Conservation (phyloP, 306 rosid species). For the Fragaria iinumae region DNA sequence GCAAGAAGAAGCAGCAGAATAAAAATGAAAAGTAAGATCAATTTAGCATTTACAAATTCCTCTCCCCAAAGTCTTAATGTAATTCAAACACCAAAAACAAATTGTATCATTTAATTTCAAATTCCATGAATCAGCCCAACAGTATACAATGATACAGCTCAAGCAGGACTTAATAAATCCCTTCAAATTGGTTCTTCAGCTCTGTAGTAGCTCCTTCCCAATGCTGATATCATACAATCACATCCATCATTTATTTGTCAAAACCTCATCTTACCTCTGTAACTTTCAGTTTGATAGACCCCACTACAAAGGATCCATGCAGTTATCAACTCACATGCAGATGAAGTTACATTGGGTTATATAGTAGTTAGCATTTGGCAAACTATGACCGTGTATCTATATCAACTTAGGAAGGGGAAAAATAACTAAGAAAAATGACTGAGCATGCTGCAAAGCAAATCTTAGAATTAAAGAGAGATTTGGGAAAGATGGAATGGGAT, state of each 20-base stretch:
- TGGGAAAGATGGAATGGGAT: neutral
- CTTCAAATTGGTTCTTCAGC: neutral
- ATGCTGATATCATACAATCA: neutral
- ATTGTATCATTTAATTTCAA: neutral
- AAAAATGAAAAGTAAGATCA: neutral
- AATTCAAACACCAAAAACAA: neutral
- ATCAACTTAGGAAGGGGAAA: neutral
- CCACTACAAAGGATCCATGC: neutral
- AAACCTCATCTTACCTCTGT: neutral
- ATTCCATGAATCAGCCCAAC: neutral
- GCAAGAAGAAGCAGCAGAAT: constrained; percentile 1
- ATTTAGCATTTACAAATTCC: neutral
- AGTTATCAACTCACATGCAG: neutral
- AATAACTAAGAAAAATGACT: neutral
- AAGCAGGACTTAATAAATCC: neutral
- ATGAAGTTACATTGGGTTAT: neutral
- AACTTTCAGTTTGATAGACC: neutral
- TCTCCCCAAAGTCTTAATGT: neutral
- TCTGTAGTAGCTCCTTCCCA: neutral
- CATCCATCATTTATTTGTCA: neutral
- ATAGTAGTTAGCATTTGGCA: neutral
- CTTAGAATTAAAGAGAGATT: neutral
- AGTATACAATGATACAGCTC: neutral
- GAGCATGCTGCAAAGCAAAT: neutral
- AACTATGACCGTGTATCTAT: neutral